Conservation (phyloP, 2,329 filamentous ascomycete genomes). For the Phialophora verrucosa region DNA sequence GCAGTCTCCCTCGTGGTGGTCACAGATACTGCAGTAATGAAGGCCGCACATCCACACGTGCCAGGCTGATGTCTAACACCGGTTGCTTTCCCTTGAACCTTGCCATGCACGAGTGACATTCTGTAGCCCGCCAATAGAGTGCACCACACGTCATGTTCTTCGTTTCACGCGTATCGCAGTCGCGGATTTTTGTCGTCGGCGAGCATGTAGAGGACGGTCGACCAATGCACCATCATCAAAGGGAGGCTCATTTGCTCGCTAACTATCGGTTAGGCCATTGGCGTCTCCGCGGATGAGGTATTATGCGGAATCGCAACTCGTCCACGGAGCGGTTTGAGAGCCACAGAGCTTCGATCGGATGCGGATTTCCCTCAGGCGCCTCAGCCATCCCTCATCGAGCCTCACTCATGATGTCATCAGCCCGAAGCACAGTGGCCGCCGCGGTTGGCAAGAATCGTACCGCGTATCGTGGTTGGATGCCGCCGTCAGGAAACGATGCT, state of each 20-base stretch:
- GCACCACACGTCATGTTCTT: neutral
- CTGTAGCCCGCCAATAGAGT: neutral
- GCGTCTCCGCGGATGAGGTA: neutral
- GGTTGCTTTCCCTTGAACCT: neutral
- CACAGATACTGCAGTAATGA: conserved; percentile 4
- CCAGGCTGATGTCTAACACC: neutral
- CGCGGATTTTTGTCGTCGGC: neutral
- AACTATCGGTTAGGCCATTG: neutral
- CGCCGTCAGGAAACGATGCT: neutral
- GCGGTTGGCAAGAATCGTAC: neutral
- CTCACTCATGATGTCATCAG: neutral
- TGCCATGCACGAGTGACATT: neutral
- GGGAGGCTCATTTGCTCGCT: neutral
- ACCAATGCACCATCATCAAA: neutral
- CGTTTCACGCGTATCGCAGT: neutral
- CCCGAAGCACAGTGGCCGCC: neutral
- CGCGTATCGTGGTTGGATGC: neutral
- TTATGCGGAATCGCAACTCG: neutral
- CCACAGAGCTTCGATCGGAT: neutral
- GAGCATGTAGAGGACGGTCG: neutral
- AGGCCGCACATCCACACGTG: neutral
- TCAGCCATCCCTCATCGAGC: neutral
- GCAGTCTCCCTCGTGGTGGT: conserved; percentile 7
- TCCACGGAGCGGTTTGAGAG: too few species aligned
- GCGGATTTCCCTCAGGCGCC: too few species aligned